Base-by-base conservation (phyloP, 352 stramenopile species). In the Aphanomyces astaci region DNA sequence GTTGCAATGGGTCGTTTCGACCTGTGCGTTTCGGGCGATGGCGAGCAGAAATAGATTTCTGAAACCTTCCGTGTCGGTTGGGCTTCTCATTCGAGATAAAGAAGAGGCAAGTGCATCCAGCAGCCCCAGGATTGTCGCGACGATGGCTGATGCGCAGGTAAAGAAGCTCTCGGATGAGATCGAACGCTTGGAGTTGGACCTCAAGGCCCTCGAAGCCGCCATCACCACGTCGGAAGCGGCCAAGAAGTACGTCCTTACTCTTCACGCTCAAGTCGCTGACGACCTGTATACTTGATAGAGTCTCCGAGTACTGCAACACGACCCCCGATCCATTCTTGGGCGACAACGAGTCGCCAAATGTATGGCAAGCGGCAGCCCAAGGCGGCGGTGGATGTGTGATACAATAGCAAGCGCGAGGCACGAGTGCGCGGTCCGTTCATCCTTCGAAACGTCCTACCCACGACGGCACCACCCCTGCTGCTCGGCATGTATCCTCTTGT, bases 81-180 rank as follows among this genome's bases (percentile, higher is more conserved):
- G 30, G 51, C 22, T 59, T 59, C 51, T 59, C 51, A 59, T 59
- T 59, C 25, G 36, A n/a, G 22, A 48, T 43, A 24, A 46, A 62
- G 52, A 39, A 43, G 28, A 62, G 52, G 36, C 53, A 36, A 59
- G 51, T 32, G 24, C 19, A n/a, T n/a, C n/a, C n/a, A n/a, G n/a
- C n/a, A 59, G 51, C 46, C 36, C 7, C 36, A 7, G 36, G 36
- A 15, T 43, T 7, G 45, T 25, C 7, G 39, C 10, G 19, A 30
- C 7, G 46, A 70, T 73, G 59, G 64, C 78, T 30, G 81, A 92
- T 74, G 75, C 76, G 45, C 79, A 84, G 63, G 76, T 78, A 45
- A 92, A 92, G 79, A 92, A 92, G 78, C 80, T 92, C 27, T 60
- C 78, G 57, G 84, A 92, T 60, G 83, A 90, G 73, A 85, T 92